phyloP scores from a whole-genome alignment of 129 eudicot species.

The Silybum marianum region DNA sequence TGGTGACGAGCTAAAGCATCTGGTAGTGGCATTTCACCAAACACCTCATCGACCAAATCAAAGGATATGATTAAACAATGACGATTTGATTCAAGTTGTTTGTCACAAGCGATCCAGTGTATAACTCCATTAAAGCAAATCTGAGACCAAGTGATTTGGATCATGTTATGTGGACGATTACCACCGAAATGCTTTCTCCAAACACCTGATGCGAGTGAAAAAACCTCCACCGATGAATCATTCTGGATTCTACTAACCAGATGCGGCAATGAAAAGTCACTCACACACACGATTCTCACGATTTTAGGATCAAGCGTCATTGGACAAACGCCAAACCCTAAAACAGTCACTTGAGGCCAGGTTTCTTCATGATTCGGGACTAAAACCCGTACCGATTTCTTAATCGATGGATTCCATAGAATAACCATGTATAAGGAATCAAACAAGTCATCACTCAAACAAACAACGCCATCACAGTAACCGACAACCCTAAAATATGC shows the following conservation, averaged over 20 bases:
- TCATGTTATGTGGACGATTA: conserved; percentile 15
- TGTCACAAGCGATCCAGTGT: conserved; percentile 58
- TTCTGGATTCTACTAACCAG: not conserved
- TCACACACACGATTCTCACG: conserved; percentile 43
- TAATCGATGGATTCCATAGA: conserved; percentile 60
- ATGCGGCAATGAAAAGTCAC: not conserved
- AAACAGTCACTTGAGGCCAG: conserved; percentile 33
- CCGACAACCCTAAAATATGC: conserved; percentile 59
- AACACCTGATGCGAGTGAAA: conserved; percentile 29
- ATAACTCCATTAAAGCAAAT: conserved; percentile 44
- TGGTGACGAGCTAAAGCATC: conserved; percentile 28
- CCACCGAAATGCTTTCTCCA: conserved; percentile 40
- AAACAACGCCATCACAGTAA: conserved; percentile 48
- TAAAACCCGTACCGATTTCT: conserved; percentile 20
- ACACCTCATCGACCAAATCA: conserved; percentile 43
- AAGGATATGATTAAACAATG: conserved; percentile 47
- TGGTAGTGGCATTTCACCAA: conserved; percentile 44
- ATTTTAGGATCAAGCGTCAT: conserved; percentile 42
- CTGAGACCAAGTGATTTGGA: conserved; percentile 47
- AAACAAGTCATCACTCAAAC: conserved; percentile 53
- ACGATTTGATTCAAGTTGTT: not conserved
- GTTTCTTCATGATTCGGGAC: conserved; percentile 22
- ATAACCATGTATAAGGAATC: conserved; percentile 23
- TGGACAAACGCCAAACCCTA: conserved; percentile 60
- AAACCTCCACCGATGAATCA: conserved; percentile 40